These are phyloP conservation scores for Globisporangium parvum DNA, from an alignment of 352 stramenopile species.

Conservation along the genomic window DNA sequence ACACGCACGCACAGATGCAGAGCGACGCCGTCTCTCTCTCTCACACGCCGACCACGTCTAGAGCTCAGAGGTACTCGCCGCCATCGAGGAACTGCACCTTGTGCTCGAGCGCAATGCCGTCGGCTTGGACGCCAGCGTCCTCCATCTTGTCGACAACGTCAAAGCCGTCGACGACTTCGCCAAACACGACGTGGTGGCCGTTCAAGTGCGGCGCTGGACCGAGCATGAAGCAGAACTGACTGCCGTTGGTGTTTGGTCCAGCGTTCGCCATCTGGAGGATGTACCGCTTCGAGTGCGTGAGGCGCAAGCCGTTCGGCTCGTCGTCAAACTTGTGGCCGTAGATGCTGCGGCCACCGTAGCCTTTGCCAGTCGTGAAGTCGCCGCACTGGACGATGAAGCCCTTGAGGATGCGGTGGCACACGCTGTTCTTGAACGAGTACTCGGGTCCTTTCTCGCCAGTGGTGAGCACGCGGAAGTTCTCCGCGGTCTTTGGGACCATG, in stretches of 20 bases:
- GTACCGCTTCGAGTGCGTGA: constrained; percentile 78
- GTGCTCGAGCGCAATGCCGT: constrained; percentile 62
- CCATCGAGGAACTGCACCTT: constrained; percentile 72
- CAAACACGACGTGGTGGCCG: constrained; percentile 82
- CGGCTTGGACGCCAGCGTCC: constrained; percentile 42
- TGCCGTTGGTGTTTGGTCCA: constrained; percentile 96
- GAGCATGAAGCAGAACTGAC: constrained; percentile 99
- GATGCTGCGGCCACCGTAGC: constrained; percentile 95
- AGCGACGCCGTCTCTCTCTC: neutral
- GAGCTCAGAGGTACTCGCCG: constrained; percentile 49
- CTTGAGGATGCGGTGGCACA: constrained; percentile 97
- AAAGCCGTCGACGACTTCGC: constrained; percentile 81
- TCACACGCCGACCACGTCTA: neutral
- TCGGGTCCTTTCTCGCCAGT: constrained; percentile 93
- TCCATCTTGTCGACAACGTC: constrained; percentile 84
- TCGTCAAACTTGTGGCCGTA: constrained; percentile 97
- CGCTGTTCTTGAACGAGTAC: constrained; percentile 95
- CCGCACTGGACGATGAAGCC: constrained; percentile 98
- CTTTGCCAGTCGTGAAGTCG: constrained; percentile 91
- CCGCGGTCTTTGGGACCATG: constrained; percentile 95
- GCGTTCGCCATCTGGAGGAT: constrained; percentile 97
- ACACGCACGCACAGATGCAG: neutral
- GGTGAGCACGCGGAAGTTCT: constrained; percentile 97
- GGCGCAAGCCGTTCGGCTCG: constrained; percentile 88
- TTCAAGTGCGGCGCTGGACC: constrained; percentile 64